A percentile compares a stretch with the other conserved stretches of the same genome.
Conservation (phyloP, 1,139 yeast genomes). For the Sugiyamaella paludigena region DNA sequence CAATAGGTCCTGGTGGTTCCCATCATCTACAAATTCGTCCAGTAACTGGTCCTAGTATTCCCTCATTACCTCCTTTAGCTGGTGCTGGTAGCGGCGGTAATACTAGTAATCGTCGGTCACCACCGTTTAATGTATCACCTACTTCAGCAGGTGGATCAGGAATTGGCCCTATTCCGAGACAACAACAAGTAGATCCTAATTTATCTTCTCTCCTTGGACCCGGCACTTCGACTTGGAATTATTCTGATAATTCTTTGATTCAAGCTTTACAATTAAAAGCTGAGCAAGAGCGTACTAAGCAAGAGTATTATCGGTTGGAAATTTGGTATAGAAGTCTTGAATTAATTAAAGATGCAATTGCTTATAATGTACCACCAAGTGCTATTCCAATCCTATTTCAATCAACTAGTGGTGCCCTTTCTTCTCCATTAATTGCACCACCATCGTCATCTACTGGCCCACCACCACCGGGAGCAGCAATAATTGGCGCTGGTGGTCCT, state of each 20-base stretch:
- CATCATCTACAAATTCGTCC: constrained; percentile 6
- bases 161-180: neutral
- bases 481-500: constrained; percentile 8
- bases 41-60: neutral
- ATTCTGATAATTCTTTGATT: constrained; percentile 58
- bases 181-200: constrained; percentile 10
- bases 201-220: constrained; percentile 50
- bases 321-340: constrained; percentile 57
- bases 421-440: constrained; percentile 13
- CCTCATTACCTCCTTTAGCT: neutral
- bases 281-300: constrained; percentile 83
- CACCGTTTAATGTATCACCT: neutral
- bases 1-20: constrained; percentile 4
- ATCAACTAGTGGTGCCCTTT: constrained; percentile 14
- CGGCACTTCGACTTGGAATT: constrained; percentile 53
- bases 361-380: constrained; percentile 61
- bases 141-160: neutral
- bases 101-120: neutral
- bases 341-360: constrained; percentile 59
- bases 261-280: constrained; percentile 63
- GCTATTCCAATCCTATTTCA: constrained; percentile 63
- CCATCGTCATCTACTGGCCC: constrained; percentile 13
- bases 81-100: neutral
- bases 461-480: neutral
- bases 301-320: constrained; percentile 72